phyloP scores from a whole-genome alignment of 2,329 filamentous ascomycete species.

The Cladosporium sp. region DNA sequence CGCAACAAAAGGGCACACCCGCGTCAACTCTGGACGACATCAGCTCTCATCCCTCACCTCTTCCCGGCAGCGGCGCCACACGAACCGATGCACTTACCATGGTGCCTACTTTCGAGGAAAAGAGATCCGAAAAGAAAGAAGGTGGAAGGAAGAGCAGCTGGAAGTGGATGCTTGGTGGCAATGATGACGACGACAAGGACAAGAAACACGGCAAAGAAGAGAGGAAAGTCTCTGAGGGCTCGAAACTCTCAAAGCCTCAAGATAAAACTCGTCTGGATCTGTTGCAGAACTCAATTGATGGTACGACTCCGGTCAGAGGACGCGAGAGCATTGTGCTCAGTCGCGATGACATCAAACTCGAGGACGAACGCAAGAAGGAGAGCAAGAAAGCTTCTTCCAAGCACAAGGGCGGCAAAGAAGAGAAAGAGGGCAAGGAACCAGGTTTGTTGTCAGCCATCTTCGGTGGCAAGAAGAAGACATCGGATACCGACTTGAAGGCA shows the following conservation, averaged over 20 bases:
- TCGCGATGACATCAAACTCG: constrained; percentile 71
- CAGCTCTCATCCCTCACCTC: constrained; percentile 63
- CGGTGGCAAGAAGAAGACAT: constrained; percentile 70
- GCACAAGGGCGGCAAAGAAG: constrained; percentile 82
- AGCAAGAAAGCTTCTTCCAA: constrained; percentile 67
- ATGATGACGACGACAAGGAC: constrained; percentile 72
- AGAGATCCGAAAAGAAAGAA: constrained; percentile 70
- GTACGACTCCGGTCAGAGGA: constrained; percentile 49
- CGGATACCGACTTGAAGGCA: constrained; percentile 68
- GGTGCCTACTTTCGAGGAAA: constrained; percentile 73
- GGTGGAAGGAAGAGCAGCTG: constrained; percentile 73
- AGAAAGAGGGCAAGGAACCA: constrained; percentile 34
- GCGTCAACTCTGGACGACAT: constrained; percentile 62
- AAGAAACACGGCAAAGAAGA: constrained; percentile 58
- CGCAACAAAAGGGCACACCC: constrained; percentile 20
- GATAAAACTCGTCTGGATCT: constrained; percentile 84
- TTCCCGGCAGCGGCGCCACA: constrained; percentile 65
- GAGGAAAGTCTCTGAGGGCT: constrained; percentile 19
- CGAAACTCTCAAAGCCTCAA: constrained; percentile 63
- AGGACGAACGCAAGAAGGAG: constrained; percentile 82
- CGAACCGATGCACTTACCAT: constrained; percentile 78
- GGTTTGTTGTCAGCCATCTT: constrained; percentile 94
- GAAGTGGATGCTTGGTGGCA: constrained; percentile 73
- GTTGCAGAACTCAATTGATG: constrained; percentile 82
- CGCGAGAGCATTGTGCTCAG: constrained; percentile 85